Evolutionary conservation across 2,329 filamentous ascomycete genomes (phyloP), one percentile per base, ranked within the genome.

Genomic region (Aphanoascus verrucosus): DNA sequence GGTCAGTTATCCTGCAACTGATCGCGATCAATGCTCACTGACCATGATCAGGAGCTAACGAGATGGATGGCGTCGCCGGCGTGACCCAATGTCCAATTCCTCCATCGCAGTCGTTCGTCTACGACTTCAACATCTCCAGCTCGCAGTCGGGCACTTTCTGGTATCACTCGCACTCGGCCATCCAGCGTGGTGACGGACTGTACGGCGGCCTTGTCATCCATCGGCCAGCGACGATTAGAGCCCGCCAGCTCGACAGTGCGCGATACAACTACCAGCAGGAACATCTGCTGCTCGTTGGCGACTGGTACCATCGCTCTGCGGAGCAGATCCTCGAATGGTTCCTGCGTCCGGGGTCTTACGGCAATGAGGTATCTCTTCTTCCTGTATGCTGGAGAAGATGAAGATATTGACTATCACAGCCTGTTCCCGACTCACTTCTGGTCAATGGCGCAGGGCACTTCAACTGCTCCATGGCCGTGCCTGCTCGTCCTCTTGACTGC

Each of bases 81-180:
- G 80, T 85, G 20, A 79, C 82, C 0, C 85, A 88, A 64, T 88
- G 85, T 59, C 66, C 76, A 1, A 83, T 88, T 55, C 72, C 75
- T 0, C 77, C 84, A 0, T 85, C 84, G 3, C 68, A 71, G 7
- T 61, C 59, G n/a, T 72, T 72, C 56, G 62, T 65, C 41, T 74
- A 74, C 55, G 64, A 69, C 31, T 62, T 76, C 61, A 70, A 65
- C 6, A 67, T 70, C 34, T 62, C 67, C 1, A 43, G 57, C 7
- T 57, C 66, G 35, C 70, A 74, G 57, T 67, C 65, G 50, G 72
- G 72, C 4, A 75, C 73, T 1, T 76, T 73, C 55, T 77, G 75
- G 75, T 77, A 65, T 54, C 74, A 77, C 63, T 68, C 73, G 3
- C 74, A 77, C 59, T 66, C 70, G 2, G 65, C 68, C 12, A 61